phyloP scores from a whole-genome alignment of 176 grass and related monocot genomes.

The Avena sativa region DNA sequence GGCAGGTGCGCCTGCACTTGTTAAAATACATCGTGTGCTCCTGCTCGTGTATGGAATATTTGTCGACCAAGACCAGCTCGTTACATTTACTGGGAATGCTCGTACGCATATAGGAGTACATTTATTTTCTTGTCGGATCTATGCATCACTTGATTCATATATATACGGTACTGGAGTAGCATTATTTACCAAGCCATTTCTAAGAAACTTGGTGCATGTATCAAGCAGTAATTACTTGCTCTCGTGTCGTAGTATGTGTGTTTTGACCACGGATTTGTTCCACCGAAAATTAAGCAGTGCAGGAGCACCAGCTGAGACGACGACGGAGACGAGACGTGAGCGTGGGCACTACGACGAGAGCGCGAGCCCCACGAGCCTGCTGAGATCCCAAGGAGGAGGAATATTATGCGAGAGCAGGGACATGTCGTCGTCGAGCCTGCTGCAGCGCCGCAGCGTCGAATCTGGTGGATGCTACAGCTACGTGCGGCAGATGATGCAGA shows the following conservation, averaged over 20 bases:
- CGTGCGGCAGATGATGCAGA: slow-evolving; percentile 19
- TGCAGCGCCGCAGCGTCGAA: not conserved
- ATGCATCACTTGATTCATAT: too few species aligned
- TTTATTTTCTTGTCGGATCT: too few species aligned
- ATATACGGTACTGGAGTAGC: too few species aligned
- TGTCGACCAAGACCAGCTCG: not conserved
- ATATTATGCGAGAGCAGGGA: slow-evolving; percentile 31
- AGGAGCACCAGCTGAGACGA: not conserved
- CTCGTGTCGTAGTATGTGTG: not conserved
- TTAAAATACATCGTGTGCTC: not conserved
- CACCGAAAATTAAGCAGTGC: not conserved
- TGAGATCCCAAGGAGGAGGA: slow-evolving; percentile 34
- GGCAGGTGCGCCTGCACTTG: not conserved
- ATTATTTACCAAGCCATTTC: too few species aligned
- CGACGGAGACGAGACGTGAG: not conserved
- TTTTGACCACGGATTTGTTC: not conserved
- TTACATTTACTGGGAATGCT: too few species aligned
- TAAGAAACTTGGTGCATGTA: too few species aligned
- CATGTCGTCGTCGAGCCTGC: slow-evolving; percentile 3
- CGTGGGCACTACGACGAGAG: not conserved
- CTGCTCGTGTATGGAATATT: not conserved
- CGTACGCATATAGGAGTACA: too few species aligned
- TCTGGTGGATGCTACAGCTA: slow-evolving; percentile 44
- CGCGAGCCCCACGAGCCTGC: slow-evolving; percentile 40
- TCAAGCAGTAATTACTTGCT: not conserved